Percentiles rank a stretch among this genome's conserved stretches.
These are phyloP conservation scores for Blastobotrys chiropterorum DNA, from an alignment of 805 yeast genomes.

Conservation along the genomic window DNA sequence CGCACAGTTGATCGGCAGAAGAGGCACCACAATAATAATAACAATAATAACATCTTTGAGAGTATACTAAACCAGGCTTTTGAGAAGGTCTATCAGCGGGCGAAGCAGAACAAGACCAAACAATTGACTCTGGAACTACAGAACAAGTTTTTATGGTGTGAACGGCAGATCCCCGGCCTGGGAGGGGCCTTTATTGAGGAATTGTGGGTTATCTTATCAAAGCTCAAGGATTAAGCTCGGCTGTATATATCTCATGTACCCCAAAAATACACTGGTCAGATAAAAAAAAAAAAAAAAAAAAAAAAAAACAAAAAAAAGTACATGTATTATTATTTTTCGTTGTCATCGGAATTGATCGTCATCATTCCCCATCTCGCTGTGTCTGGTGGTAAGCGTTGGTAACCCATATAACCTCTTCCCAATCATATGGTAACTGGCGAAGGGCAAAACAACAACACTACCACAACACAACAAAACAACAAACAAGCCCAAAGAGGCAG, in stretches of 20 bases:
- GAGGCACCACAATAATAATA: neutral
- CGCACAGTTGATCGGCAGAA: neutral
- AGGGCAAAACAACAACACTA: too few relatives aligned
- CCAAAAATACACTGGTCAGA: too few relatives aligned
- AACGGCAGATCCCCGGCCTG: conserved; percentile 11
- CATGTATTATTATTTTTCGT: neutral
- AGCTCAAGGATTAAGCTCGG: neutral
- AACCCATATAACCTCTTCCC: too few relatives aligned
- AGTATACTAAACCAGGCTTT: conserved; percentile 8
- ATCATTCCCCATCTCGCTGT: neutral
- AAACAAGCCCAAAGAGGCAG: neutral
- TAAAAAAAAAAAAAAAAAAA: too few relatives aligned
- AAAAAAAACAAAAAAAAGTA: too few relatives aligned
- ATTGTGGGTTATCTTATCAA: conserved; percentile 6
- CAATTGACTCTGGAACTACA: conserved; percentile 4
- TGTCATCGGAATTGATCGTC: neutral
- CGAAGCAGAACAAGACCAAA: conserved; percentile 3
- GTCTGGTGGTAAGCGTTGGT: too few relatives aligned
- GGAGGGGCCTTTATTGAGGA: conserved; percentile 14
- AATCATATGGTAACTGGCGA: neutral
- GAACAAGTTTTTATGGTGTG: conserved; percentile 4
- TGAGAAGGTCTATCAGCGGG: conserved; percentile 9
- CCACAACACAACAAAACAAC: neutral
- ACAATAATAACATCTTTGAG: conserved; percentile 3
- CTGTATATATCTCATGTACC: too few relatives aligned